Base-by-base conservation (phyloP, 1,139 yeast genomes). In the Saccharomyces hybrid region DNA sequence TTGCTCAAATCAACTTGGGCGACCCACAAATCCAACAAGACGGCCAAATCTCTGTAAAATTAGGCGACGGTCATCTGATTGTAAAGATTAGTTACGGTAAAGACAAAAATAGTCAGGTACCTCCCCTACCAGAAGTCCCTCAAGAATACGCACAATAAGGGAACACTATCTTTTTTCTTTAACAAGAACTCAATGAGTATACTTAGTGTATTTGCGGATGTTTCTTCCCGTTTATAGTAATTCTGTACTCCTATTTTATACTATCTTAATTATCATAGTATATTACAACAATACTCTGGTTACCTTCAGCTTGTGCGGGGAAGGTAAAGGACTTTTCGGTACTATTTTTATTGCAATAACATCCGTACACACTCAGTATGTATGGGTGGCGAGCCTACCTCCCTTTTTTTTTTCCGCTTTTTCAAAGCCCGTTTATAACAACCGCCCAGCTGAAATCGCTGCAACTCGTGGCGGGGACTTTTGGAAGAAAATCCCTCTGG, bases 1-100 rank as follows among this genome's bases (percentile, higher is more conserved):
- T 76, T 52, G 83, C 81, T 5, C 70, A 69, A 54, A 53, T 69
- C 11, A 58, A 62, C 23, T 53, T 70, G 42, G 59, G 57, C n/a
- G 70, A 68, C 47, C 67, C 70, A 4, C 67, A 65, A 47, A 59
- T 70, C 3, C 64, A 61, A 46, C 61, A 60, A 34, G 66, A 61
- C 8, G 69, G 68, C 9, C 68, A 67, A 52, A 55, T 67, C 7
- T 58, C 70, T 11, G 56, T 68, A 6, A 64, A 63, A 53, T 49
- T 70, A 13, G 69, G 66, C 2, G 59, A 60, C 8, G 73, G 73
- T 30, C 64, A 61, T 54, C 48, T 70, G 26, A 58, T 68, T 28
- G 57, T 69, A 49, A 65, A 61, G 50, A 53, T 68, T 8, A 58
- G 58, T 41, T 68, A 66, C 50, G 61, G 61, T 38, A 51, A 52